Percentiles rank a stretch among this genome's conserved stretches.
phyloP scores from a whole-genome alignment of 176 grass and related monocot genomes.

The Phoenix dactylifera region DNA sequence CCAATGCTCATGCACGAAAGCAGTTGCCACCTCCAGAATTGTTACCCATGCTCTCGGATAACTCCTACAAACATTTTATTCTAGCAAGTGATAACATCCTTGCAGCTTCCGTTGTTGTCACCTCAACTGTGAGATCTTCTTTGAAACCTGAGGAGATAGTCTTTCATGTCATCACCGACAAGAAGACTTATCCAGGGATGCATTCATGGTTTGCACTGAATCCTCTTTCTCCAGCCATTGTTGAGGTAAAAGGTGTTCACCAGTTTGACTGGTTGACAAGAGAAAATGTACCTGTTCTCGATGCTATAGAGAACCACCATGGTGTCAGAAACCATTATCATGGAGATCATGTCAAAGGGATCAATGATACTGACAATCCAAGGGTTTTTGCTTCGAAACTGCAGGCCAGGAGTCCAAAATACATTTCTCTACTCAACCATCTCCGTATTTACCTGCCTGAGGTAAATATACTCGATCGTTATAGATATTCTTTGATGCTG shows the following conservation, averaged over 20 bases:
- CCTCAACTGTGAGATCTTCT: conserved; percentile 58
- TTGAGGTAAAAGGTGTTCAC: conserved; percentile 93
- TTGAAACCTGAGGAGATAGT: conserved; percentile 55
- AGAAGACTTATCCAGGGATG: conserved; percentile 93
- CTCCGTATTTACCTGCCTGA: conserved; percentile 94
- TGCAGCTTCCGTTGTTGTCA: conserved; percentile 85
- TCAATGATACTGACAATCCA: conserved; percentile 52
- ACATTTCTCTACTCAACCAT: conserved; percentile 91
- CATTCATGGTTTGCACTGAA: conserved; percentile 98
- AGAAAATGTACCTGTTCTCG: conserved; percentile 90
- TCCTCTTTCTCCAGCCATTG: conserved; percentile 68
- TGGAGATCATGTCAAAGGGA: conserved; percentile 66
- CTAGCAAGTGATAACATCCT: conserved; percentile 92
- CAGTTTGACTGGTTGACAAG: conserved; percentile 94
- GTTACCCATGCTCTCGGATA: conserved; percentile 73
- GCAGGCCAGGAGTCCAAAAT: conserved; percentile 87
- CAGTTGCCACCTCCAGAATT: conserved; percentile 88
- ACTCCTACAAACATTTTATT: conserved; percentile 78
- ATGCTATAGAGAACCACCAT: conserved; percentile 79
- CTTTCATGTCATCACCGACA: conserved; percentile 95
- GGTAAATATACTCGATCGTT: conserved; percentile 24
- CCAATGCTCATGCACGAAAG: conserved; percentile 91
- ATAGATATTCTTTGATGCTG: too few relatives aligned
- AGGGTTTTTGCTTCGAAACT: conserved; percentile 88
- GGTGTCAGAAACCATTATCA: conserved; percentile 86